phyloP scores from a whole-genome alignment of 345 rosid genomes.

The Gossypium bickii region DNA sequence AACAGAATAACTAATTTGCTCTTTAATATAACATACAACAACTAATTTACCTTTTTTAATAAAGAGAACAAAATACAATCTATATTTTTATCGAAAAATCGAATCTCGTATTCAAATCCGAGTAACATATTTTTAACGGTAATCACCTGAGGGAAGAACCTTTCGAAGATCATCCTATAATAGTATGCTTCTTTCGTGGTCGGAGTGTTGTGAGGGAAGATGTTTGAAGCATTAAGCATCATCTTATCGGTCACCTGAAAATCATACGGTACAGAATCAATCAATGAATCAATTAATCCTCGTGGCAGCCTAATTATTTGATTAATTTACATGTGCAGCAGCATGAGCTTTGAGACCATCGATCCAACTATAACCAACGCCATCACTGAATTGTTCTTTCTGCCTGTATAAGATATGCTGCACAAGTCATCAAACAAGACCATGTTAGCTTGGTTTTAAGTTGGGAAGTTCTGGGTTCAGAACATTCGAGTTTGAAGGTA shows the following conservation, averaged over 20 bases:
- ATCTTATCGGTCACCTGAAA: constrained; percentile 71
- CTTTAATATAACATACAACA: too few relatives aligned
- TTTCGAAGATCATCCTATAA: constrained; percentile 85
- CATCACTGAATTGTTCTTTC: constrained; percentile 96
- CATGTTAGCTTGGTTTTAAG: constrained; percentile 11
- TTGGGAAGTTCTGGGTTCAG: too few relatives aligned
- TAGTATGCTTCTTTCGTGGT: constrained; percentile 79
- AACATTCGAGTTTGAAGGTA: too few relatives aligned
- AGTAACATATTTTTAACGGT: neutral
- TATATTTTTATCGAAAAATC: neutral
- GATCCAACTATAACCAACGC: constrained; percentile 97
- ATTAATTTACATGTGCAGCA: constrained; percentile 44
- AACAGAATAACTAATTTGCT: too few relatives aligned
- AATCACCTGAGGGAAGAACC: constrained; percentile 88
- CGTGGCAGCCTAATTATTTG: neutral
- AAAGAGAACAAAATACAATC: too few relatives aligned
- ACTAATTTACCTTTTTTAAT: too few relatives aligned
- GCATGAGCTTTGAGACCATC: constrained; percentile 94
- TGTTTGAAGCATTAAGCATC: constrained; percentile 67
- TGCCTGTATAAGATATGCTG: constrained; percentile 93
- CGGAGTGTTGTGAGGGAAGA: constrained; percentile 83
- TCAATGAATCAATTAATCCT: neutral
- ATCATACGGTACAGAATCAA: neutral
- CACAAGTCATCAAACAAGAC: constrained; percentile 24
- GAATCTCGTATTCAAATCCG: neutral